A percentile compares a stretch with the other conserved stretches of the same genome.
Conservation (phyloP, 2,329 filamentous ascomycete species). For the Xylaria sp. region DNA sequence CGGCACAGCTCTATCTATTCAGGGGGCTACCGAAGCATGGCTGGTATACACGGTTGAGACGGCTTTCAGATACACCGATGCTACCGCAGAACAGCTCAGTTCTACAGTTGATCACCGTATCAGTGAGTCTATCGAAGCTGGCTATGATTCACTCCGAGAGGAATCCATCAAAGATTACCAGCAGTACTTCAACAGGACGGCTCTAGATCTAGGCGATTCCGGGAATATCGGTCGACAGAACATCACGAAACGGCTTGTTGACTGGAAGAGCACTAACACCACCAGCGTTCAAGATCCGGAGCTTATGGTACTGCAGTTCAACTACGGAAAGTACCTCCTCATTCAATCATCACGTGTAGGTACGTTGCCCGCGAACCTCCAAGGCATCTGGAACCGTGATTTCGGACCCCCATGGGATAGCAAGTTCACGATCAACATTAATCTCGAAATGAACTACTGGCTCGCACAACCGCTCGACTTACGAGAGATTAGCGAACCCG, state of each 20-base stretch:
- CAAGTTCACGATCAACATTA: not conserved
- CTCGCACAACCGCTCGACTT: constrained; percentile 5
- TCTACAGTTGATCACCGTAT: not conserved
- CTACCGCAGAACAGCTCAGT: not conserved
- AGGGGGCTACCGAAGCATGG: constrained; percentile 10
- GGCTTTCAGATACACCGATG: constrained; percentile 9
- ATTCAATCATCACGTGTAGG: constrained; percentile 5
- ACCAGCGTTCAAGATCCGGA: not conserved
- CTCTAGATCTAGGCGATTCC: constrained; percentile 7
- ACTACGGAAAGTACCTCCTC: constrained; percentile 2
- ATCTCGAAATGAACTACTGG: constrained; percentile 3
- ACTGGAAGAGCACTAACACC: not conserved
- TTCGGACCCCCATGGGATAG: constrained; percentile 1
- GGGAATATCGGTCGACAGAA: constrained; percentile 5
- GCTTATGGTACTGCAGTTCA: not conserved
- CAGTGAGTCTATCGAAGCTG: not conserved
- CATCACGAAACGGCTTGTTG: not conserved
- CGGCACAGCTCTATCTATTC: constrained; percentile 7
- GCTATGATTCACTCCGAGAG: not conserved
- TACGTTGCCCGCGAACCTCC: not conserved
- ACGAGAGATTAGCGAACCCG: constrained; percentile 1
- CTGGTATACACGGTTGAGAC: constrained; percentile 16
- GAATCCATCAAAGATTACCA: constrained; percentile 4
- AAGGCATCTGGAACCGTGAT: constrained; percentile 6
- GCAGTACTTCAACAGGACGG: constrained; percentile 12